Percentiles rank a stretch among this genome's conserved stretches.
These are phyloP conservation scores for Reticulascus tulasneorum DNA, from an alignment of 2,329 filamentous ascomycete genomes.

Conservation along the genomic window DNA sequence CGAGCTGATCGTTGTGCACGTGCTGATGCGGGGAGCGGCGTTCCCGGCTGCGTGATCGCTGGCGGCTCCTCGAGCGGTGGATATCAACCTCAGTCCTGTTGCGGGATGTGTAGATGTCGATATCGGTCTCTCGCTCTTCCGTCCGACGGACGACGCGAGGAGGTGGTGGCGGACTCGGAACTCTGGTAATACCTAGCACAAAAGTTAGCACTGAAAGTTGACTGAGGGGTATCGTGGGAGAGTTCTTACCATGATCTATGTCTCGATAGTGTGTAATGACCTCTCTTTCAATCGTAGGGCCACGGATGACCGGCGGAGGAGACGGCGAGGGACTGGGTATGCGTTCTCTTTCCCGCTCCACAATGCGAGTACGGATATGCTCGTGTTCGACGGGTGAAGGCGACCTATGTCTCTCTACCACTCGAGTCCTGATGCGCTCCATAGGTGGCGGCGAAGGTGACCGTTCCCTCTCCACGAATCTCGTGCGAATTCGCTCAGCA, in stretches of 20 bases:
- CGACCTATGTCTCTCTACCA: too few relatives aligned
- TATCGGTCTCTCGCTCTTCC: conserved; percentile 53
- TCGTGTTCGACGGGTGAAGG: conserved; percentile 38
- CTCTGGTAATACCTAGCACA: conserved; percentile 41
- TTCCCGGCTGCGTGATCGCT: conserved; percentile 33
- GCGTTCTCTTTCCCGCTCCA: conserved; percentile 43
- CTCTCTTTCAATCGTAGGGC: conserved; percentile 80
- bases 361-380: conserved; percentile 44
- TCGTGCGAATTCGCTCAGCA: conserved; percentile 28
- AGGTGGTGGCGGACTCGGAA: conserved; percentile 43
- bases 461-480: conserved; percentile 36
- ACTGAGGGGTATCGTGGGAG: not conserved
- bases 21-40: conserved; percentile 36
- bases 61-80: conserved; percentile 29
- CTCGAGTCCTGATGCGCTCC: conserved; percentile 10
- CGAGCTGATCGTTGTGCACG: conserved; percentile 58
- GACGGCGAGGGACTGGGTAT: conserved; percentile 43
- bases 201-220: conserved; percentile 2
- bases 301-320: conserved; percentile 61
- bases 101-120: conserved; percentile 55
- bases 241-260: conserved; percentile 73
- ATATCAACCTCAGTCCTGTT: conserved; percentile 57
- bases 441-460: conserved; percentile 27
- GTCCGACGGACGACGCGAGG: conserved; percentile 38
- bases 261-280: conserved; percentile 86